Base-by-base conservation (phyloP, 805 yeast species). In the Cyberlindnera subsufficiens region DNA sequence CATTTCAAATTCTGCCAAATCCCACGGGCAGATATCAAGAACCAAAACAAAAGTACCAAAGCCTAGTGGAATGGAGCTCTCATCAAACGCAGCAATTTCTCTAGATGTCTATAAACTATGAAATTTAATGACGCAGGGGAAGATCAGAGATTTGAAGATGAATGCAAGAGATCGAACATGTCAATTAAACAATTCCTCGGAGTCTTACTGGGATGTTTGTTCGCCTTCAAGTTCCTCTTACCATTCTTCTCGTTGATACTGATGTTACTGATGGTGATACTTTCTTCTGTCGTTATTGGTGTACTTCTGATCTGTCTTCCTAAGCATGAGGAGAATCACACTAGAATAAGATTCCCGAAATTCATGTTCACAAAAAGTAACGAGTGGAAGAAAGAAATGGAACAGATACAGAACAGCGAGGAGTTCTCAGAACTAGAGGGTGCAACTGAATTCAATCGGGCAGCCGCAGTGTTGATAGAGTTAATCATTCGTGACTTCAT, bases 401-500 rank as follows among this genome's bases (percentile, higher is more conserved):
- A 39, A 1, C 5, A n/a, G 0, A 27, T 65, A 2, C 31, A 42
- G 22, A 22, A 38, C 4, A 49, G 51, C 14, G 42, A 55, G 17
- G 10, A 14, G 14, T 39, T 43, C n/a, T 25, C 20, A 4, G 42
- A 38, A 30, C 42, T 42, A 3, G 39, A 32, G 8, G 35, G 40
- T 32, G 36, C 46, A 2, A 20, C 50, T 1, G 37, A 31, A 1
- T 46, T 54, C 32, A 72, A 77, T 3, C 69, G 65, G 34, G 68
- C 74, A 0, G 37, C 80, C 2, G 68, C 72, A 19, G 66, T 63
- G 1, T 58, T 83, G 4, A 55, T 77, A 1, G 60, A 66, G 14
- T 54, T 72, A n/a, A 61, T 82, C 0, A 44, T 80, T 0, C 54
- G 70, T 15, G 79, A 77, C 39, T 84, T 80, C 54, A 66, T 84